Evolutionary conservation across 2,329 filamentous ascomycete genomes (phyloP), one percentile per base, ranked within the genome.

Genomic region (Paecilomyces dactylethromorphus): DNA sequence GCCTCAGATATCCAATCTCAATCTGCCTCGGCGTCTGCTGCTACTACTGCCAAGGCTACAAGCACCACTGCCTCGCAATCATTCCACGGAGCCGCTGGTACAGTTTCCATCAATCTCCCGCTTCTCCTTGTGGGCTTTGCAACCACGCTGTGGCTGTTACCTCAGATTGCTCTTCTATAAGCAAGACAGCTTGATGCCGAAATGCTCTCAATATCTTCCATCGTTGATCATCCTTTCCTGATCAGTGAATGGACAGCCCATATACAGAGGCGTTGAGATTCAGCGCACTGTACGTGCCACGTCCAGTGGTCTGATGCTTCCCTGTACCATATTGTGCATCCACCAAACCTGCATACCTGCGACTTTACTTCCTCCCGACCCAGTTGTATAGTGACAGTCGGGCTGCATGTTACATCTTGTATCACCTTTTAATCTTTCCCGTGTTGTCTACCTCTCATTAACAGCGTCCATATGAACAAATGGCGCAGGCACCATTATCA

Each of bases 331-430:
- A 45, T 18, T 21, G n/a, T n/a, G 15, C 35, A n/a, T n/a, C 35
- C 15, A 18, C 4, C 4, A 8, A n/a, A n/a, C 4, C 39, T 8
- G 5, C 39, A 45, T 45, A 45, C 15, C 15, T 45, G 15, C n/a
- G 7, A 18, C n/a, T 45, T 45, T 18, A 2, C n/a, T 18, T 21
- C 15, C n/a, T 45, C 39, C n/a, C 39, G 39, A 45, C n/a, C 39
- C 15, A 45, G 18, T n/a, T 39, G 49, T 57, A n/a, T 29, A 55
- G 8, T 54, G n/a, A n/a, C 58, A 31, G 57, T 61, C 6, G 51
- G 54, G 24, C 57, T 58, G 3, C 24, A 56, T 22, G 26, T 57
- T 59, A 29, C 59, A 57, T 11, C 56, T 50, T 53, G 31, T 26
- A 49, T 59, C 59, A 39, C 11, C 57, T 45, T 54, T 58, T 26